Conservation (phyloP, 2,329 filamentous ascomycete species). For the Gnomoniopsis sp. region DNA sequence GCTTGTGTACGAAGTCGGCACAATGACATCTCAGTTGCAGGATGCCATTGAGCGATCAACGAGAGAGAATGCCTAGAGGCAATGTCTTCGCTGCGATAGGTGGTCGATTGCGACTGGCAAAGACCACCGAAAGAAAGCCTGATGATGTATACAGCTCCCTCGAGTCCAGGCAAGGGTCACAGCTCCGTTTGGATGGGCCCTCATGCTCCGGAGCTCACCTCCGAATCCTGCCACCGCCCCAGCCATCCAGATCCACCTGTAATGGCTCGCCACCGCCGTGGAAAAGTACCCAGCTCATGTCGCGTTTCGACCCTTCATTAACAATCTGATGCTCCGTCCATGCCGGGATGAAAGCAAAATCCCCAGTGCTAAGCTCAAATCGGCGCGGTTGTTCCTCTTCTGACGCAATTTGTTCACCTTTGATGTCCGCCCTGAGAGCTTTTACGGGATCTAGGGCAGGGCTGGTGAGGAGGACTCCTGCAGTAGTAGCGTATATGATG, state of each 20-base stretch:
- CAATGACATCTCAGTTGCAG: no score
- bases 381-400: conserved; percentile 49
- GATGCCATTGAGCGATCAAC: no score
- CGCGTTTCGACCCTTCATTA: conserved; percentile 52
- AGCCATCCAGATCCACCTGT: conserved; percentile 60
- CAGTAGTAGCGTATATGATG: conserved; percentile 63
- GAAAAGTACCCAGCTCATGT: conserved; percentile 64
- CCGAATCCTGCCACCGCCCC: conserved; percentile 45
- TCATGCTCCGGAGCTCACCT: neutral
- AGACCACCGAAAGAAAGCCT: no score
- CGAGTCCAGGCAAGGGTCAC: no score
- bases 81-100: no score
- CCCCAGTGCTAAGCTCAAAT: conserved; percentile 57
- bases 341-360: conserved; percentile 68
- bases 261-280: conserved; percentile 58
- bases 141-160: no score
- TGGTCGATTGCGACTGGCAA: no score
- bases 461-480: conserved; percentile 59
- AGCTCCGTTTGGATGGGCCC: neutral
- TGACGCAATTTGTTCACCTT: conserved; percentile 5
- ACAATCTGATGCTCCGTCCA: conserved; percentile 69
- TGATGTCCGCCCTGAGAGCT: conserved; percentile 14
- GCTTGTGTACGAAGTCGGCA: no score
- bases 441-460: conserved; percentile 28
- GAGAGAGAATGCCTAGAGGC: no score